A percentile compares a stretch with the other conserved stretches of the same genome.
phyloP scores from a whole-genome alignment of 2,329 filamentous ascomycete genomes.

The Hymenoscyphus fraxineus region DNA sequence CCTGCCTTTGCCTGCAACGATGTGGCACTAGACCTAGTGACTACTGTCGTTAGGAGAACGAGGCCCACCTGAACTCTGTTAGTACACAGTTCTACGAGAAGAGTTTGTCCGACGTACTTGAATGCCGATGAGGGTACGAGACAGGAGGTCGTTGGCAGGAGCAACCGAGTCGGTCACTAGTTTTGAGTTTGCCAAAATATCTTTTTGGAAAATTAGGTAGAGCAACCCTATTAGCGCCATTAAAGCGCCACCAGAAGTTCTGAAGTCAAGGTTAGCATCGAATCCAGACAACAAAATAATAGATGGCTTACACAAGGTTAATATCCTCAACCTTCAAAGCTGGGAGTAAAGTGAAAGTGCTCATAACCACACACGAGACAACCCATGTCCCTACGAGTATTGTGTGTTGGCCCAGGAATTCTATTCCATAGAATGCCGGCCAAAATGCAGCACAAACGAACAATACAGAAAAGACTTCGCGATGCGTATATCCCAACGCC shows the following conservation, averaged over 20 bases:
- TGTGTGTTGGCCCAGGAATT: constrained; percentile 66
- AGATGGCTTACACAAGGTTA: constrained; percentile 61
- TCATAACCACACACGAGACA: constrained; percentile 76
- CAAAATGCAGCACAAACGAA: constrained; percentile 75
- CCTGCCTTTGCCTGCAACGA: constrained; percentile 83
- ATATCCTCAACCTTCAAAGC: constrained; percentile 81
- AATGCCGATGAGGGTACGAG: constrained; percentile 59
- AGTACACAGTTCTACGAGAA: constrained; percentile 8
- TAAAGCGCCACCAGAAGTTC: constrained; percentile 68
- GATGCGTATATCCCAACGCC: constrained; percentile 89
- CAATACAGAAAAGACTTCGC: constrained; percentile 78
- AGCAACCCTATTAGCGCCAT: constrained; percentile 74
- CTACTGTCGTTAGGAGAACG: constrained; percentile 73
- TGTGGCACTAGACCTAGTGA: constrained; percentile 80
- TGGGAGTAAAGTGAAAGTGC: constrained; percentile 81
- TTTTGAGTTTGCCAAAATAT: constrained; percentile 27
- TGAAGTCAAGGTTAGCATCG: constrained; percentile 35
- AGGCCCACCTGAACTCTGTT: constrained; percentile 60
- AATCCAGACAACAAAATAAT: not conserved
- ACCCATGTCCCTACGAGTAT: constrained; percentile 68
- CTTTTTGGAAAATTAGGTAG: constrained; percentile 77
- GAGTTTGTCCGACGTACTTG: constrained; percentile 46
- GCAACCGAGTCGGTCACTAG: constrained; percentile 24
- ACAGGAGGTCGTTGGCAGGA: constrained; percentile 45
- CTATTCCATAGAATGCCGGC: constrained; percentile 69